These are phyloP conservation scores for Lunasporangiospora selenospora DNA, from an alignment of 192 early-diverging fungal species.

Conservation along the genomic window DNA sequence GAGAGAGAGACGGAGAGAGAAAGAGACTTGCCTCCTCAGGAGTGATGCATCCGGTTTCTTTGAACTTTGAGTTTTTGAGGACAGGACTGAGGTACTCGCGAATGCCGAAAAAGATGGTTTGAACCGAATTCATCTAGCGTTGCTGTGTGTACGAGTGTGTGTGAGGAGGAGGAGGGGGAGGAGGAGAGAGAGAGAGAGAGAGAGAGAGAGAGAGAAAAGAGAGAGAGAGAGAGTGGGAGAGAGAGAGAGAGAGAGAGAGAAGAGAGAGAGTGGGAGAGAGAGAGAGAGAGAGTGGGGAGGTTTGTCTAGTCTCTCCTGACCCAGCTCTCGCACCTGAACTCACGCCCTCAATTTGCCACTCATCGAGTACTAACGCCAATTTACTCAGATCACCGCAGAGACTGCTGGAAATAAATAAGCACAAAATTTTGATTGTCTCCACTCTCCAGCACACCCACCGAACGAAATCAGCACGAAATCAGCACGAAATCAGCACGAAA, in stretches of 20 bases:
- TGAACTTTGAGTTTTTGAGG: conserved; percentile 94
- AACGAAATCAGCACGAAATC: no score
- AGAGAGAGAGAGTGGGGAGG: background rate
- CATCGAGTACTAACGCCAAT: no score
- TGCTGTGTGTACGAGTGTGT: background rate
- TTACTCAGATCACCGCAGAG: no score
- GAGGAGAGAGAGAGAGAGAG: background rate
- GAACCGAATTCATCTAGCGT: conserved; percentile 59
- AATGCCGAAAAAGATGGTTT: conserved; percentile 71
- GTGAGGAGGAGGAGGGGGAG: background rate
- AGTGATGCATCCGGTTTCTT: conserved; percentile 94
- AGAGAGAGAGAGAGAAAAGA: background rate
- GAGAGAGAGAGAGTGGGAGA: background rate
- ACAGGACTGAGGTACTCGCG: conserved; percentile 95
- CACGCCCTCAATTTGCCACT: no score
- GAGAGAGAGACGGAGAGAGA: background rate
- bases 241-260: background rate
- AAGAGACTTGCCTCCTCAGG: conserved; percentile 84
- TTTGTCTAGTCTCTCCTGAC: no score
- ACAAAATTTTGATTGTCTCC: no score
- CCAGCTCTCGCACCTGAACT: no score
- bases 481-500: no score
- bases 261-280: background rate
- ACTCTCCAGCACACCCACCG: no score
- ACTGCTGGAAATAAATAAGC: no score